Evolutionary conservation across 129 eudicot species (phyloP).

Genomic region (Arctium minus): DNA sequence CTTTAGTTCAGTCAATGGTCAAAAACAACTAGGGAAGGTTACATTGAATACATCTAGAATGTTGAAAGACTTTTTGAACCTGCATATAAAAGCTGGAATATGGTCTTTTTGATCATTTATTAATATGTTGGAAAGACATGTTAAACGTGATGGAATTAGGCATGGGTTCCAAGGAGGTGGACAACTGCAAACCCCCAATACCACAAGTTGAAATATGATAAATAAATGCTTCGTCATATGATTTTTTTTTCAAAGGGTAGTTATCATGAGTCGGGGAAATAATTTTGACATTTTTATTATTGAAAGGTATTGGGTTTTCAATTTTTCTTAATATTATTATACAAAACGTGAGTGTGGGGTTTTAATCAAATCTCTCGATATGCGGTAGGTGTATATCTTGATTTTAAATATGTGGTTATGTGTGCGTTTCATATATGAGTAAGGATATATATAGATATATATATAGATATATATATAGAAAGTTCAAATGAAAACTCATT

Average conservation of each 20-base stretch:
- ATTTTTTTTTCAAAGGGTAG: background rate
- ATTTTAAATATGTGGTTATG: too few species aligned
- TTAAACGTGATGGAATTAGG: background rate
- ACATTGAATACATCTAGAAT: background rate
- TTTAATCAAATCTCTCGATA: too few species aligned
- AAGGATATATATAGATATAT: too few species aligned
- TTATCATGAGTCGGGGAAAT: background rate
- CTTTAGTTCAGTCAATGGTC: background rate
- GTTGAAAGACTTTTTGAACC: background rate
- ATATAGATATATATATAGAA: too few species aligned
- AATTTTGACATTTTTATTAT: background rate
- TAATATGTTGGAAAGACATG: background rate
- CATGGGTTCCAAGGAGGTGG: background rate
- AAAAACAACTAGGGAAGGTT: background rate
- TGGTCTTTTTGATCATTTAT: background rate
- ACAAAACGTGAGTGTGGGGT: too few species aligned
- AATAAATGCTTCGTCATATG: background rate
- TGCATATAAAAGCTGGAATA: background rate
- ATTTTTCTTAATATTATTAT: background rate
- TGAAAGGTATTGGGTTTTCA: background rate
- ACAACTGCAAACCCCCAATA: background rate
- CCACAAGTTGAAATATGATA: background rate
- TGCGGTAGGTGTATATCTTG: too few species aligned
- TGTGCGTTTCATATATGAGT: too few species aligned
- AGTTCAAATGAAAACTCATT: too few species aligned